Evolutionary conservation across 2,329 filamentous ascomycete species (phyloP).

Genomic region (Penicillium vulpinum): DNA sequence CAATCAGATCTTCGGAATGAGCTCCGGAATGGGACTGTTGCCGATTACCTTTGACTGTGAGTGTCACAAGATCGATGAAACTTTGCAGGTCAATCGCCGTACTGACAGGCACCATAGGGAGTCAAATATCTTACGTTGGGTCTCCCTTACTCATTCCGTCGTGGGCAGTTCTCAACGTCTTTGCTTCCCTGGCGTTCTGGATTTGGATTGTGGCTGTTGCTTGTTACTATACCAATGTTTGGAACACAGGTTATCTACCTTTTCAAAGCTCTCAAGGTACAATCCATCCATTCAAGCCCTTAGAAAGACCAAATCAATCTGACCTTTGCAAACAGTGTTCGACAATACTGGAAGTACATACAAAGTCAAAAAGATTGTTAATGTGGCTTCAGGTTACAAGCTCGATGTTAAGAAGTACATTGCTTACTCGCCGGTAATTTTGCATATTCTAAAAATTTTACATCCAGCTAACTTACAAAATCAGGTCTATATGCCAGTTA

Average conservation of each 20-base stretch:
- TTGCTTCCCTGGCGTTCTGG: slow-evolving; percentile 64
- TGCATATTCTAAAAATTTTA: slow-evolving; percentile 46
- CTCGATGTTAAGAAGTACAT: slow-evolving; percentile 64
- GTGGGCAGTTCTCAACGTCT: slow-evolving; percentile 68
- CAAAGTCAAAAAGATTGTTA: slow-evolving; percentile 63
- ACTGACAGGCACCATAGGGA: slow-evolving; percentile 18
- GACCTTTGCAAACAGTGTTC: slow-evolving; percentile 50
- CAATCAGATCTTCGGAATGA: slow-evolving; percentile 34
- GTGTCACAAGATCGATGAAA: no score
- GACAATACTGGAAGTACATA: slow-evolving; percentile 66
- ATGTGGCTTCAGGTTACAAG: slow-evolving; percentile 53
- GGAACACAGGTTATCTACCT: slow-evolving; percentile 21
- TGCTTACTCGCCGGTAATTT: slow-evolving; percentile 62
- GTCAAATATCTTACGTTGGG: slow-evolving; percentile 27
- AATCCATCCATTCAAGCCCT: not conserved
- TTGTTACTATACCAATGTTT: slow-evolving; percentile 49
- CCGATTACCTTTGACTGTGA: slow-evolving; percentile 45
- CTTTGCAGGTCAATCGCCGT: not conserved
- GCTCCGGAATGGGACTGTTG: slow-evolving; percentile 31
- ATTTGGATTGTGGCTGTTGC: slow-evolving; percentile 58
- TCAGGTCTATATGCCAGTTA: slow-evolving; percentile 30
- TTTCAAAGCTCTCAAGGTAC: slow-evolving; percentile 29
- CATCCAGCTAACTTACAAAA: slow-evolving; percentile 43
- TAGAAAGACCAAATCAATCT: not conserved
- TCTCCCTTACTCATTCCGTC: slow-evolving; percentile 64